These are phyloP conservation scores for Colletotrichum godetiae DNA, from an alignment of 2,329 filamentous ascomycete genomes.

Conservation along the genomic window DNA sequence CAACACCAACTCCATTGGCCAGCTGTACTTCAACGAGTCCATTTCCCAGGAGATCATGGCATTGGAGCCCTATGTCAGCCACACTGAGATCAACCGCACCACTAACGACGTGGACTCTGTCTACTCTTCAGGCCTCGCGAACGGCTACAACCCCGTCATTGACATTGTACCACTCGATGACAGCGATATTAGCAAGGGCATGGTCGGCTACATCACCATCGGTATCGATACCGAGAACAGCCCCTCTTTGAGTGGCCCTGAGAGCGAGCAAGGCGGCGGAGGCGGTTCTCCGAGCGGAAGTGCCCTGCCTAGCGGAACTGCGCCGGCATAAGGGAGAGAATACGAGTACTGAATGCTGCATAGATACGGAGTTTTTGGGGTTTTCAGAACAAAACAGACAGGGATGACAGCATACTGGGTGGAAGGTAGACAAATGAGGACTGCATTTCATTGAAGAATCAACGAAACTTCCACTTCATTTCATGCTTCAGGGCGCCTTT, in stretches of 20 bases:
- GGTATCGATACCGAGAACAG: neutral
- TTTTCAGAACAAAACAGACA: too few species aligned
- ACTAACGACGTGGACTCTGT: neutral
- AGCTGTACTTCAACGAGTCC: neutral
- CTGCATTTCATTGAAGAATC: too few species aligned
- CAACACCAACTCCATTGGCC: neutral
- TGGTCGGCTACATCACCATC: neutral
- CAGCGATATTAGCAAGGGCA: neutral
- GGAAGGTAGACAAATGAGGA: too few species aligned
- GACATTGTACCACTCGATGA: neutral
- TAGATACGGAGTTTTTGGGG: too few species aligned
- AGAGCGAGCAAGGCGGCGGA: neutral
- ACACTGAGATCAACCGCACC: neutral
- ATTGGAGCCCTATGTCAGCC: neutral
- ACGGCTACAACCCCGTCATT: neutral
- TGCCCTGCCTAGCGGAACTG: too few species aligned
- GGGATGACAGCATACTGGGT: too few species aligned
- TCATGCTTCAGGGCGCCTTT: too few species aligned
- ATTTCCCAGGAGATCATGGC: neutral
- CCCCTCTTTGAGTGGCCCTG: neutral
- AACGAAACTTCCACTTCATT: too few species aligned
- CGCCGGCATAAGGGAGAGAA: too few species aligned
- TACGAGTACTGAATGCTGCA: too few species aligned
- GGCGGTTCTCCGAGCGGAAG: too few species aligned
- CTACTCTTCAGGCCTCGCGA: neutral